Evolutionary conservation across 2,329 filamentous ascomycete genomes (phyloP).

Genomic region (Ophioceras dolichostomum): DNA sequence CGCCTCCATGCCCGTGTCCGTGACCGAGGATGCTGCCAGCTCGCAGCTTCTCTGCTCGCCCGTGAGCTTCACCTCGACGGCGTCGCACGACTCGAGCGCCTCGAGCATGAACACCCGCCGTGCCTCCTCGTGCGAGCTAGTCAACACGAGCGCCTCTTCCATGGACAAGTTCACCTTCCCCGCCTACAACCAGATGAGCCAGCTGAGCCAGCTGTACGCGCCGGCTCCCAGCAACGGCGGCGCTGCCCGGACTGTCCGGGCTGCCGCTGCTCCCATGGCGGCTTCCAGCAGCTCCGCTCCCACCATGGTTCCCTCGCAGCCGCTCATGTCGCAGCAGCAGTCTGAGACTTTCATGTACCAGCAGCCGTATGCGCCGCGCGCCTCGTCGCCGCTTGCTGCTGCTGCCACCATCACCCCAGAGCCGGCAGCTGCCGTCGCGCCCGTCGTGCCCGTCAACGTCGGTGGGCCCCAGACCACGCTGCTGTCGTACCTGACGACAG

Average conservation of each 20-base stretch:
- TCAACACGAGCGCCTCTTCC: slow-evolving; percentile 47
- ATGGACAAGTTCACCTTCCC: slow-evolving; percentile 67
- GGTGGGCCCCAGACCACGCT: slow-evolving; percentile 44
- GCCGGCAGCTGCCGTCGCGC: slow-evolving; percentile 12
- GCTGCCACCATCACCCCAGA: slow-evolving; percentile 20
- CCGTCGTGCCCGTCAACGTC: slow-evolving; percentile 18
- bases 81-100: slow-evolving; percentile 29
- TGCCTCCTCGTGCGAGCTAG: slow-evolving; percentile 52
- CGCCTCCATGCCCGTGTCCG: background rate
- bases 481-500: slow-evolving; percentile 61
- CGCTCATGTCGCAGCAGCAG: slow-evolving; percentile 14
- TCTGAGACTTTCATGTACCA: slow-evolving; percentile 30
- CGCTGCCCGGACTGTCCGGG: slow-evolving; percentile 10
- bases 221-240: slow-evolving; percentile 27
- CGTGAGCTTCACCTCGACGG: slow-evolving; percentile 35
- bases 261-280: too few species aligned
- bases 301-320: slow-evolving; percentile 11
- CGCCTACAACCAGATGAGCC: slow-evolving; percentile 67
- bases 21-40: slow-evolving; percentile 13
- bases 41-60: slow-evolving; percentile 54
- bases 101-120: slow-evolving; percentile 36
- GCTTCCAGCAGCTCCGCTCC: slow-evolving; percentile 14
- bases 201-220: background rate
- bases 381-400: slow-evolving; percentile 29
- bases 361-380: slow-evolving; percentile 29